Evolutionary conservation across 768 basidiomycete genomes (phyloP).

Genomic region (Phlebiopsis flavidoalba): DNA sequence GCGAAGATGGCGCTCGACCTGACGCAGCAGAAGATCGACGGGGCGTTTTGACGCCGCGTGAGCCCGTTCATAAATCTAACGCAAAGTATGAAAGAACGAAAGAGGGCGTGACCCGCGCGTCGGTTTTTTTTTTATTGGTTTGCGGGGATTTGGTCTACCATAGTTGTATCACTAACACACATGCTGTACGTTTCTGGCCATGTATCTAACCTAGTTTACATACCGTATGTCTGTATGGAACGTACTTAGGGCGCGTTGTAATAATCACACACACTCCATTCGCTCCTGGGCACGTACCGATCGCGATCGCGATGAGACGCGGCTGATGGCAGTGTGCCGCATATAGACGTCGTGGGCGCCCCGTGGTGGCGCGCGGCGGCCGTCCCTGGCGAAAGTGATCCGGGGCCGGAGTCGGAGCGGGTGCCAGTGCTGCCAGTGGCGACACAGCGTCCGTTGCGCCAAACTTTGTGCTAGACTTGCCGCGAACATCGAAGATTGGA

Average conservation of each 20-base stretch:
- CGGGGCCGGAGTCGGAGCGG: too few species aligned
- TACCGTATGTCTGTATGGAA: background rate
- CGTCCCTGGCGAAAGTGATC: background rate
- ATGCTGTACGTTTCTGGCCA: background rate
- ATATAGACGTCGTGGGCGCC: background rate
- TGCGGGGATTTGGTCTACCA: background rate
- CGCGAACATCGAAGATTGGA: background rate
- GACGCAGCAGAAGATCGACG: conserved; percentile 17
- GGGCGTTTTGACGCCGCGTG: conserved; percentile 7
- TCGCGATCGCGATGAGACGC: background rate
- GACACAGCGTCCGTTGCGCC: too few species aligned
- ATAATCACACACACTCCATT: background rate
- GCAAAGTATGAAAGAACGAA: background rate
- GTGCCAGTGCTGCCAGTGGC: too few species aligned
- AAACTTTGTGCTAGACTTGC: background rate
- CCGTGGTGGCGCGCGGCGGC: background rate
- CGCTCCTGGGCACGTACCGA: background rate
- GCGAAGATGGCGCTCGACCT: conserved; percentile 6
- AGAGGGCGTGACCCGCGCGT: background rate
- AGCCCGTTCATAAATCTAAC: background rate
- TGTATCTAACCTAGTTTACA: background rate
- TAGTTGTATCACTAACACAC: background rate
- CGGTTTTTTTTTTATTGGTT: conserved; percentile 5
- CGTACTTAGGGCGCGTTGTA: conserved; percentile 2
- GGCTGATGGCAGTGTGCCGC: background rate